Evolutionary conservation across 257 asterid genomes (phyloP), one percentile per base, ranked within the genome.

Genomic region (Jacaranda copaia): DNA sequence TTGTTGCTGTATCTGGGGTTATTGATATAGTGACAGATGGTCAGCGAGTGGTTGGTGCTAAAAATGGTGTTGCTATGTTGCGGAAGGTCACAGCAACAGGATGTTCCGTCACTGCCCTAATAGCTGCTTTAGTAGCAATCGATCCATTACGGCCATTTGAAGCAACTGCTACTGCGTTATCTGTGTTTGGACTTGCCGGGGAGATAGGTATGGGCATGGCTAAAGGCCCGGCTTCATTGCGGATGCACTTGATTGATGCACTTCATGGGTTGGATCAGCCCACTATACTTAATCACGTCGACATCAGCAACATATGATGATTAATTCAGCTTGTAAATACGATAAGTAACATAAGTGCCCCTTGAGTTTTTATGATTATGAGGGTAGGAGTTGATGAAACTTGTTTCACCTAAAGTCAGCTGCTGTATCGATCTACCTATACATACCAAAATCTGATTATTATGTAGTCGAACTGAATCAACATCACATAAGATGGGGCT

Each of bases 1-100:
- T 95, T 45, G 66, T 95, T 13, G 97, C 98, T 1, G 92, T 95
- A 32, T 88, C 99, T 5, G 99, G 99, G 68, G 98, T 92, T 6
- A 84, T 91, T 40, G 98, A 95, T 40, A 72, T 88, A 64, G 74
- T 95, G 6, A 93, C 99, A 4, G 94, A 95, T 42, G 99, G 99
- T 16, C 56, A 79, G 7, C 90, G 83, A 18, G 89, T 87, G 0
- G 80, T 90, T 11, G 94, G 97, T 8, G 93, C 87, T 0, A 84
- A 69, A 79, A 95, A 95, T 8, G 99, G 99, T 9, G 97, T 90
- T 35, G 57, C 97, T 0, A 83, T 93, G 98, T 46, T 93, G 92
- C 99, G 90, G 77, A 90, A 87, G 84, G 87, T 95, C 58, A 93
- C 99, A 19, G 98, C 97, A 20, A 87, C 99, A 4, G 98, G 99